Conservation (phyloP, 352 stramenopile genomes). For the Saprolegnia parasitica region DNA sequence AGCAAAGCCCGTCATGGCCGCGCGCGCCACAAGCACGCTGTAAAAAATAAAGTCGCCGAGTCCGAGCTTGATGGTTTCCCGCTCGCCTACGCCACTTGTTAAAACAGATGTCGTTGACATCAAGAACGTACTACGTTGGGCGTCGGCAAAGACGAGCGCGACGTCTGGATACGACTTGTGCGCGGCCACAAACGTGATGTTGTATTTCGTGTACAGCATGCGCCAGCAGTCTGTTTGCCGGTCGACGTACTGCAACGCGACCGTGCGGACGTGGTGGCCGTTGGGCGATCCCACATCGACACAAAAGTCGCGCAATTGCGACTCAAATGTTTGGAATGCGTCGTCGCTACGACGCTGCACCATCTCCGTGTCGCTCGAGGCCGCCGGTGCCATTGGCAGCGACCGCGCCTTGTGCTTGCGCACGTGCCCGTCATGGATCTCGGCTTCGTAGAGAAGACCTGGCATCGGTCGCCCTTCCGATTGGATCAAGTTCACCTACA, state of each 20-base stretch:
- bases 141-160: constrained; percentile 22
- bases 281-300: constrained; percentile 40
- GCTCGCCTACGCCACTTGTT: not conserved
- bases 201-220: constrained; percentile 45
- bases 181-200: constrained; percentile 34
- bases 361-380: not conserved
- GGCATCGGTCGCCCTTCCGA: constrained; percentile 83
- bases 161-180: constrained; percentile 37
- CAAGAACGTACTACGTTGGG: too few species aligned
- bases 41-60: constrained; percentile 99
- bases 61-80: constrained; percentile 72
- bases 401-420: not conserved
- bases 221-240: constrained; percentile 43
- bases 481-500: constrained; percentile 85
- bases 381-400: constrained; percentile 1
- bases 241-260: constrained; percentile 36
- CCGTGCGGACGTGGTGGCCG: constrained; percentile 32
- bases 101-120: too few species aligned
- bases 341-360: constrained; percentile 12
- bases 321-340: constrained; percentile 32
- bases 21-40: constrained; percentile 92
- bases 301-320: constrained; percentile 44
- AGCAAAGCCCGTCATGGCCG: constrained; percentile 88
- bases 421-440: constrained; percentile 49
- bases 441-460: constrained; percentile 92